Evolutionary conservation across 768 basidiomycete genomes (phyloP).

Genomic region (Neoboletus magnificus): DNA sequence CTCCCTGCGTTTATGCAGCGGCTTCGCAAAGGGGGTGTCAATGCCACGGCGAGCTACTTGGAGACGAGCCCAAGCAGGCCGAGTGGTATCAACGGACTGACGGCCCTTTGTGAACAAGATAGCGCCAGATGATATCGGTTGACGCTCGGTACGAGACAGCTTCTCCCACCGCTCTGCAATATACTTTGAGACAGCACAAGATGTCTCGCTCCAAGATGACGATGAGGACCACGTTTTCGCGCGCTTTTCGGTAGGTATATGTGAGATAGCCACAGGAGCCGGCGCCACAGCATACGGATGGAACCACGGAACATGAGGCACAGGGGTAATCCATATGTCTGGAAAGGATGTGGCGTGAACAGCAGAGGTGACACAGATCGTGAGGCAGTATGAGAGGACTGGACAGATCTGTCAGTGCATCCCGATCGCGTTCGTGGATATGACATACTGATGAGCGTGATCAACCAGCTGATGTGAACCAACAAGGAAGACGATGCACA

Average conservation of each 20-base stretch:
- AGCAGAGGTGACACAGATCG: slow-evolving; percentile 45
- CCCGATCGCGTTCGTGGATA: neutral
- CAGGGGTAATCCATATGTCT: slow-evolving; percentile 49
- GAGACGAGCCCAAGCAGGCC: slow-evolving; percentile 51
- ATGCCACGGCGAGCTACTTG: slow-evolving; percentile 47
- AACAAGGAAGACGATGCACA: slow-evolving; percentile 50
- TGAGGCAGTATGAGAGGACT: slow-evolving; percentile 57
- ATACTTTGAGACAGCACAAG: slow-evolving; percentile 28
- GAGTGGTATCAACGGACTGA: slow-evolving; percentile 24
- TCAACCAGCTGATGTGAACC: slow-evolving; percentile 47
- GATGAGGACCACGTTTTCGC: slow-evolving; percentile 4
- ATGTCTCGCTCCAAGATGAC: slow-evolving; percentile 8
- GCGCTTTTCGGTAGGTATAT: slow-evolving; percentile 9
- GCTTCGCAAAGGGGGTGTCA: slow-evolving; percentile 49
- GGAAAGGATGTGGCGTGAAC: slow-evolving; percentile 43
- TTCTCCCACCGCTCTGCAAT: slow-evolving; percentile 33
- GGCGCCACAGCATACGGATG: slow-evolving; percentile 6
- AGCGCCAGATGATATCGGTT: slow-evolving; percentile 14
- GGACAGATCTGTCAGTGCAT: slow-evolving; percentile 1
- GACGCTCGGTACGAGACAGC: slow-evolving; percentile 22
- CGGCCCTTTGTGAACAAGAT: slow-evolving; percentile 15
- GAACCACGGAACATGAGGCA: slow-evolving; percentile 63
- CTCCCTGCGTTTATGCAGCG: slow-evolving; percentile 21
- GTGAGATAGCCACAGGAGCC: neutral
- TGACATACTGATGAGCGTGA: slow-evolving; percentile 44